These are phyloP conservation scores for Cocos nucifera DNA, from an alignment of 176 grass and related monocot species.

Conservation along the genomic window DNA sequence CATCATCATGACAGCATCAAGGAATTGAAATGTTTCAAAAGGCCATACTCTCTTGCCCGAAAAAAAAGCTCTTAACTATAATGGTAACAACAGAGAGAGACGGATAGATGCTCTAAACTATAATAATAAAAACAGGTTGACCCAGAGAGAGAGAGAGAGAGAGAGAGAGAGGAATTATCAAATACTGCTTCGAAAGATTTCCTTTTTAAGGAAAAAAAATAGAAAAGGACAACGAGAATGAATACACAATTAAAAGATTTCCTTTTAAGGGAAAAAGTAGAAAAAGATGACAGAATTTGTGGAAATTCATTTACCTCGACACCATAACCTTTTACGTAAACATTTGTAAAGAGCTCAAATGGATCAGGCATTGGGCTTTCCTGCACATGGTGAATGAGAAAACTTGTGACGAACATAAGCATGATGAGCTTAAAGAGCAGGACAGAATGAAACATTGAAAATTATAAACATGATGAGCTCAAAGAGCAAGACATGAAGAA, in stretches of 20 bases:
- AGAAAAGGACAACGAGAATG: too few relatives aligned
- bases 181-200: too few relatives aligned
- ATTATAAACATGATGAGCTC: background rate
- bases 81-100: too few relatives aligned
- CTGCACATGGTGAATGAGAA: constrained; percentile 23
- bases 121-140: too few relatives aligned
- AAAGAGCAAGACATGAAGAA: background rate
- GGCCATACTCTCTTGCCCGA: too few relatives aligned
- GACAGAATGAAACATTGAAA: background rate
- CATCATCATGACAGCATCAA: background rate
- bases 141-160: too few relatives aligned
- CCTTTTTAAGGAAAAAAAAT: too few relatives aligned
- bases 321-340: constrained; percentile 71
- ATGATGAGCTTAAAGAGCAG: background rate
- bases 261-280: too few relatives aligned
- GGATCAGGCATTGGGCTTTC: constrained; percentile 71
- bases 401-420: constrained; percentile 14
- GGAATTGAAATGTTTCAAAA: background rate
- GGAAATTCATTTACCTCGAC: constrained; percentile 48
- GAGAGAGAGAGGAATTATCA: too few relatives aligned
- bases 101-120: too few relatives aligned
- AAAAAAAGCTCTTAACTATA: too few relatives aligned
- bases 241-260: too few relatives aligned
- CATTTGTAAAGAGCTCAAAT: constrained; percentile 75
- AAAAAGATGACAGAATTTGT: background rate